These are phyloP conservation scores for Afroboletus lepidellus DNA, from an alignment of 1,284 basidiomycete species.

Conservation along the genomic window DNA sequence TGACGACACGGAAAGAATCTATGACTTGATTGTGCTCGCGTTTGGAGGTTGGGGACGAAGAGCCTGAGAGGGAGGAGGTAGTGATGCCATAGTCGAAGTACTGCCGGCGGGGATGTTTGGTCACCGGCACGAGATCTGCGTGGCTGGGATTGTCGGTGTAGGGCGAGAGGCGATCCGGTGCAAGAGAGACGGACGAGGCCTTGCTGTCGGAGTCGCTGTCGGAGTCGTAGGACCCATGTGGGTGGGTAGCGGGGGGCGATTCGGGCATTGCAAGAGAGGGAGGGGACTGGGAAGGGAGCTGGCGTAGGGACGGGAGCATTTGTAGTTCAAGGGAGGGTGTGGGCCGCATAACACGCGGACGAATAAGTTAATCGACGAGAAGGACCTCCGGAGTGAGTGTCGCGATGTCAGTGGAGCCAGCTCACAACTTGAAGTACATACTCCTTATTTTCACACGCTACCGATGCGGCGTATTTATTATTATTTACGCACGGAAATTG, in stretches of 20 bases:
- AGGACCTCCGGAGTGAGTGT: not conserved
- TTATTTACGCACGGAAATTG: not conserved
- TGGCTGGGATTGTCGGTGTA: constrained; percentile 11
- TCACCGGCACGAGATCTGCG: constrained; percentile 11
- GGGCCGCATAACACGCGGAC: constrained; percentile 4
- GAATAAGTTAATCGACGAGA: constrained; percentile 10
- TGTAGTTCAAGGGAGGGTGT: constrained; percentile 10
- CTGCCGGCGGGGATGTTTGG: constrained; percentile 16
- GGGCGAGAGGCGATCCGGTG: not conserved
- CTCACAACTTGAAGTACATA: not conserved
- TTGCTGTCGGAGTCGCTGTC: constrained; percentile 12
- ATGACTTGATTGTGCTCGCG: not conserved
- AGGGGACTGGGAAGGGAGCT: not conserved
- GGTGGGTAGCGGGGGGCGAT: not conserved
- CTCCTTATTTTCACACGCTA: not conserved
- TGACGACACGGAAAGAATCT: constrained; percentile 1
- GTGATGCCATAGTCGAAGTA: constrained; percentile 25
- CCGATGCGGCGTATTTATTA: not conserved
- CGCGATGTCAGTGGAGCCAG: not conserved
- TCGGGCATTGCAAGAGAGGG: constrained; percentile 4
- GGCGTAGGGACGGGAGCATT: constrained; percentile 1
- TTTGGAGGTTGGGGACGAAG: constrained; percentile 8
- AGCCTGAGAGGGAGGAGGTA: not conserved
- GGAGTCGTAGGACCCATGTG: constrained; percentile 6
- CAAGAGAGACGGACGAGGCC: constrained; percentile 1